Percentiles rank a stretch among this genome's conserved stretches.
These are phyloP conservation scores for Phytophthora niederhauseri DNA, from an alignment of 352 stramenopile genomes.

Conservation along the genomic window DNA sequence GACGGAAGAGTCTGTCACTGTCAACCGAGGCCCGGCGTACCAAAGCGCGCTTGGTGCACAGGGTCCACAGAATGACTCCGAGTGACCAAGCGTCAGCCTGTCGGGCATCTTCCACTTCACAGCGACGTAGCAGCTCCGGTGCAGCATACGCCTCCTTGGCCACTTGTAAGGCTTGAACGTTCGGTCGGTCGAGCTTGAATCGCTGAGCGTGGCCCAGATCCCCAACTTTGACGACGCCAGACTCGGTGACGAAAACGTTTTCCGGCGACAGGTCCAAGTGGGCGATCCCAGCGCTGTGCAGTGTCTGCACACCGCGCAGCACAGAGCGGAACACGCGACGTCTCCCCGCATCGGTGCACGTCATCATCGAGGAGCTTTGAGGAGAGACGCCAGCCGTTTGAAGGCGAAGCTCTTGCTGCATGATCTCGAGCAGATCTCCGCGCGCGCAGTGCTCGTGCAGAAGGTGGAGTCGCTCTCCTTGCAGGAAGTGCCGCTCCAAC, in stretches of 20 bases:
- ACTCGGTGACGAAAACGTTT: constrained; percentile 92
- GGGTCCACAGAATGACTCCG: constrained; percentile 69
- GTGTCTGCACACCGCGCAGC: constrained; percentile 82
- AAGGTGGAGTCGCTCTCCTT: constrained; percentile 62
- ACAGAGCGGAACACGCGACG: constrained; percentile 69
- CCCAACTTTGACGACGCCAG: constrained; percentile 80
- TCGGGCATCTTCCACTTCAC: constrained; percentile 45
- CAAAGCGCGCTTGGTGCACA: constrained; percentile 71
- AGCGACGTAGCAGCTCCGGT: constrained; percentile 55
- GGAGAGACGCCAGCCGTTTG: constrained; percentile 42
- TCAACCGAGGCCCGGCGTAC: constrained; percentile 45
- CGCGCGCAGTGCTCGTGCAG: constrained; percentile 69
- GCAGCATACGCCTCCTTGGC: constrained; percentile 76
- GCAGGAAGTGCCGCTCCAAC: constrained; percentile 51
- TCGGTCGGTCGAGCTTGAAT: constrained; percentile 32
- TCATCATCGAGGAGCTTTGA: constrained; percentile 37
- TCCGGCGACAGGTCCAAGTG: constrained; percentile 96
- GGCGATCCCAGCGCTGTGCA: constrained; percentile 87
- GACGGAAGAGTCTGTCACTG: constrained; percentile 55
- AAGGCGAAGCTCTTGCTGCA: constrained; percentile 54
- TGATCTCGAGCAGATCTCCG: constrained; percentile 65
- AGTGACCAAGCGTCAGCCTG: constrained; percentile 78
- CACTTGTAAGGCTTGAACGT: constrained; percentile 33
- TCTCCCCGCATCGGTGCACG: constrained; percentile 43
- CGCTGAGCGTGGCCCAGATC: constrained; percentile 90